Percentiles rank a stretch among this genome's conserved stretches.
Conservation (phyloP, 495 filamentous ascomycete genomes). For the Trichoderma reesei region DNA sequence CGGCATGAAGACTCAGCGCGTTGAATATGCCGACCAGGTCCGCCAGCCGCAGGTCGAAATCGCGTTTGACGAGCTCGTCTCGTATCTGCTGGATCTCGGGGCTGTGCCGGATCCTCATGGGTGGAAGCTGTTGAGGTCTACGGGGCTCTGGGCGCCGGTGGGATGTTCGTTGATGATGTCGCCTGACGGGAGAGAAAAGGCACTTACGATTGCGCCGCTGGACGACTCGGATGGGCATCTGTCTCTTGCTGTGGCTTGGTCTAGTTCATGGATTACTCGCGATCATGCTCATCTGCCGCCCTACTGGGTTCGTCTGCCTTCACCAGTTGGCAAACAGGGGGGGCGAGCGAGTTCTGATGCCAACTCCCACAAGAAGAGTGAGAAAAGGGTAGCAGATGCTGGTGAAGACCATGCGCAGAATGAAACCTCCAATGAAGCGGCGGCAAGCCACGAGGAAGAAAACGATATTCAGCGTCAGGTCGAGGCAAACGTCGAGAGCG, state of each 20-base stretch:
- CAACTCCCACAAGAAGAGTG: not conserved
- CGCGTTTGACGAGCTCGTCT: conserved; percentile 49
- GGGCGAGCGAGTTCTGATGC: not conserved
- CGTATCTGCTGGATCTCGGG: conserved; percentile 53
- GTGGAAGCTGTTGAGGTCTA: conserved; percentile 46
- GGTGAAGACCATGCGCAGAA: conserved; percentile 11
- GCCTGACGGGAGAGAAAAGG: conserved; percentile 40
- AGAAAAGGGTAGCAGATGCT: not conserved
- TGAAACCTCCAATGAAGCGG: conserved; percentile 12
- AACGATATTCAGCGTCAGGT: conserved; percentile 25
- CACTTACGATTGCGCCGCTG: conserved; percentile 45
- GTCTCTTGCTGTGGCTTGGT: conserved; percentile 47
- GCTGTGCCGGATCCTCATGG: conserved; percentile 50
- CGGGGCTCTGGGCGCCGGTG: conserved; percentile 53
- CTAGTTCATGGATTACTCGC: conserved; percentile 46
- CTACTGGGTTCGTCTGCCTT: conserved; percentile 48
- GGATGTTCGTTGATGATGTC: conserved; percentile 48
- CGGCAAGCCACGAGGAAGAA: conserved; percentile 11
- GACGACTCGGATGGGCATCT: conserved; percentile 56
- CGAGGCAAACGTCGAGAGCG: conserved; percentile 14
- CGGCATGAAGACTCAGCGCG: conserved; percentile 47
- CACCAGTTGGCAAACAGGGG: conserved; percentile 18
- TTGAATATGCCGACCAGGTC: conserved; percentile 57
- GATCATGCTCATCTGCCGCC: conserved; percentile 45
- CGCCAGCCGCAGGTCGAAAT: conserved; percentile 56